Conservation (phyloP, 116 monocot species). For the Iris pallida region DNA sequence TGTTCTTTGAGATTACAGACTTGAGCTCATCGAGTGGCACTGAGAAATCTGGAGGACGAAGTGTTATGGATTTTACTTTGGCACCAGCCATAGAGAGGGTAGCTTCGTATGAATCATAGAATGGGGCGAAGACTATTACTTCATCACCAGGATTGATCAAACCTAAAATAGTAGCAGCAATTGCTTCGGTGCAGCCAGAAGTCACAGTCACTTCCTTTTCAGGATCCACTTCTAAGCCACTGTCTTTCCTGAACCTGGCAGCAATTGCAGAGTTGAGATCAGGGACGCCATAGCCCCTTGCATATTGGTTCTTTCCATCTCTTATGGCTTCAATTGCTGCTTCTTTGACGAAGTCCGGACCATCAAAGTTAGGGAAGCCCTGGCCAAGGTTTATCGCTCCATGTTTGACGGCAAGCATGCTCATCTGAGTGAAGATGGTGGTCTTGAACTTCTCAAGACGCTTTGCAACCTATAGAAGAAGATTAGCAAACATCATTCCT, state of each 20-base stretch:
- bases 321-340: conserved; percentile 87
- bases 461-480: conserved; percentile 61
- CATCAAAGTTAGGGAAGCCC: conserved; percentile 98
- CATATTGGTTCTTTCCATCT: conserved; percentile 92
- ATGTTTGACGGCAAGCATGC: conserved; percentile 81
- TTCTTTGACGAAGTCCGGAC: conserved; percentile 97
- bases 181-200: conserved; percentile 95
- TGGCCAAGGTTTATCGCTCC: conserved; percentile 97
- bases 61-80: conserved; percentile 65
- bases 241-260: conserved; percentile 74
- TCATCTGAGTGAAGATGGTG: conserved; percentile 99
- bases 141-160: conserved; percentile 93
- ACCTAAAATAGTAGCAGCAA: conserved; percentile 90
- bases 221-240: conserved; percentile 62
- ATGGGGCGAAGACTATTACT: conserved; percentile 90
- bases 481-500: background rate
- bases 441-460: conserved; percentile 96
- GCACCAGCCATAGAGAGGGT: conserved; percentile 96
- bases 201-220: conserved; percentile 98
- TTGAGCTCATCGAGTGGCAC: conserved; percentile 73
- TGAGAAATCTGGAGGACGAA: conserved; percentile 74
- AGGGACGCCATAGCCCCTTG: conserved; percentile 86
- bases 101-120: conserved; percentile 93
- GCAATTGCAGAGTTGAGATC: conserved; percentile 76
- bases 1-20: conserved; percentile 50